Evolutionary conservation across 805 yeast genomes (phyloP).

Genomic region (Saccharomyces mikatae): DNA sequence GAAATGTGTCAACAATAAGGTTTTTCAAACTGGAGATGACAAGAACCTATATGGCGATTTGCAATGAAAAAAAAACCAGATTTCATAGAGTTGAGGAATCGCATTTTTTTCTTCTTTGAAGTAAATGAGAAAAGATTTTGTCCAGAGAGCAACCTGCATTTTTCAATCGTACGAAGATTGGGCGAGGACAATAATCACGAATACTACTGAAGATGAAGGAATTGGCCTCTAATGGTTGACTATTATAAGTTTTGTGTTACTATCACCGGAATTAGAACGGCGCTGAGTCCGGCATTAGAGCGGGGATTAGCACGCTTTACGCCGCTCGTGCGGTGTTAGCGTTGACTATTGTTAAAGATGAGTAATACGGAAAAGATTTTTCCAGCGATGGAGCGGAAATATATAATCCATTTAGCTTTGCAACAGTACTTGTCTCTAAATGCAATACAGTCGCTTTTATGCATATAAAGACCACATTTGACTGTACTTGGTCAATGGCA

Average conservation of each 20-base stretch:
- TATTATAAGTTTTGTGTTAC: too few relatives aligned
- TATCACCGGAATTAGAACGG: background rate
- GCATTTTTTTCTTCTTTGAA: too few relatives aligned
- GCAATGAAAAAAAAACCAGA: too few relatives aligned
- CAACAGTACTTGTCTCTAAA: background rate
- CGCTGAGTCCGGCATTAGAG: background rate
- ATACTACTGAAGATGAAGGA: background rate
- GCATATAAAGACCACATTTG: background rate
- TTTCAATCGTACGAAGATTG: too few relatives aligned
- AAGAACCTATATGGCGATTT: too few relatives aligned
- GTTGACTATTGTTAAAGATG: background rate
- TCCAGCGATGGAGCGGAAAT: background rate
- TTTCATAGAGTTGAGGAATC: too few relatives aligned
- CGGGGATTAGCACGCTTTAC: background rate
- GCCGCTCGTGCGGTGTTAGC: background rate
- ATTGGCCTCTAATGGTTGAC: background rate
- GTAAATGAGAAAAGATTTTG: too few relatives aligned
- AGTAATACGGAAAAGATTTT: background rate
- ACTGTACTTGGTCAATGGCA: background rate
- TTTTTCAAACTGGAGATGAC: too few relatives aligned
- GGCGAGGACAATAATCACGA: too few relatives aligned
- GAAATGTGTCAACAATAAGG: too few relatives aligned
- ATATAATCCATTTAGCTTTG: background rate
- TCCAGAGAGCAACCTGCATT: too few relatives aligned
- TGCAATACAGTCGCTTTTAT: background rate